Percentiles rank a stretch among this genome's conserved stretches.
phyloP scores from a whole-genome alignment of 768 basidiomycete species.

The Termitomyces sp. region DNA sequence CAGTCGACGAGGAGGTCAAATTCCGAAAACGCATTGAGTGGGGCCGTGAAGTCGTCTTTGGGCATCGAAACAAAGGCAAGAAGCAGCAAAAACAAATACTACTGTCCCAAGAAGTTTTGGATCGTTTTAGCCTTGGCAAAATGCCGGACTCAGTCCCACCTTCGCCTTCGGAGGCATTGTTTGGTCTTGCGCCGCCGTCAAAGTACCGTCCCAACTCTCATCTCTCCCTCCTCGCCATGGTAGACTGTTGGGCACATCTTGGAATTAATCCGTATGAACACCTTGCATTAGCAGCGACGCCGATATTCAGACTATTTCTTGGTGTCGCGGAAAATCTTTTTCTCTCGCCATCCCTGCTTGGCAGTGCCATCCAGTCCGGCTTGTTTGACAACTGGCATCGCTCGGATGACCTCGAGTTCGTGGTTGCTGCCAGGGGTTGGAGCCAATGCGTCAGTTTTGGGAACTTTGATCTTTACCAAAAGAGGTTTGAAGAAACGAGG shows the following conservation, averaged over 20 bases:
- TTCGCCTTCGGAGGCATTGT: conserved; percentile 38
- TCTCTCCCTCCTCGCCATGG: conserved; percentile 93
- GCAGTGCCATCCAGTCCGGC: conserved; percentile 69
- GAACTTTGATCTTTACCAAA: conserved; percentile 81
- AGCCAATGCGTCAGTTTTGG: conserved; percentile 93
- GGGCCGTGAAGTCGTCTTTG: conserved; percentile 77
- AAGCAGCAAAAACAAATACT: conserved; percentile 59
- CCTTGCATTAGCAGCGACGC: conserved; percentile 90
- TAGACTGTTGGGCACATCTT: conserved; percentile 93
- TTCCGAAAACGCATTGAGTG: conserved; percentile 71
- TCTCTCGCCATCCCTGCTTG: conserved; percentile 56
- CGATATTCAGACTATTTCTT: conserved; percentile 94
- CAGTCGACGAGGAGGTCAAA: conserved; percentile 30
- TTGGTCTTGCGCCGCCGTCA: conserved; percentile 36
- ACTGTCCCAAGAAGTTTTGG: conserved; percentile 78
- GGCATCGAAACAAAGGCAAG: conserved; percentile 25
- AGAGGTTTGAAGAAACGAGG: conserved; percentile 76
- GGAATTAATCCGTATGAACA: conserved; percentile 86
- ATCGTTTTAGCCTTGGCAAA: conserved; percentile 81
- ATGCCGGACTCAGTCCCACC: conserved; percentile 10
- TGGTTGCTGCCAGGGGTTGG: conserved; percentile 92
- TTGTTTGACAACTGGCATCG: conserved; percentile 75
- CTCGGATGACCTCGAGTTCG: conserved; percentile 90
- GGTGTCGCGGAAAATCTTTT: conserved; percentile 97
- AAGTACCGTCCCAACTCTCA: conserved; percentile 75